Percentiles rank a stretch among this genome's conserved stretches.
Conservation (phyloP, 2,329 filamentous ascomycete genomes). For the Penicillium sp. region DNA sequence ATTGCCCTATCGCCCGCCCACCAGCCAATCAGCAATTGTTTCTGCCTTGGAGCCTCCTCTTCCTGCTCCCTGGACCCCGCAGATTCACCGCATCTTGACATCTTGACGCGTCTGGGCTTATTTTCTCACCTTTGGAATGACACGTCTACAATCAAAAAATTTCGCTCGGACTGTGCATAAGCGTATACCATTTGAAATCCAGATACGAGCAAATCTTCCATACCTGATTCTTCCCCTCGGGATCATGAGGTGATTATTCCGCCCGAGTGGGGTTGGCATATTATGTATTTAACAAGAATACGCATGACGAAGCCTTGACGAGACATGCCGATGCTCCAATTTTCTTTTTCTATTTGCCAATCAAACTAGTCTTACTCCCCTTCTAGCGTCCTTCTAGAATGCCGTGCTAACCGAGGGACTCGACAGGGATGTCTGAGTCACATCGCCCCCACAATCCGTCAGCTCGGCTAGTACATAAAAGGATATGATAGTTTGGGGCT, state of each 20-base stretch:
- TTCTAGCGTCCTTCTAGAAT: conserved; percentile 26
- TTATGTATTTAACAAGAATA: background rate
- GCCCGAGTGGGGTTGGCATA: conserved; percentile 1
- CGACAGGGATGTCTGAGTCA: background rate
- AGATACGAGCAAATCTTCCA: background rate
- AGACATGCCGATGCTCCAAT: background rate
- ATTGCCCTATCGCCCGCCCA: conserved; percentile 1
- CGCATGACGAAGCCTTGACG: conserved; percentile 1
- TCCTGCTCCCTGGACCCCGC: conserved; percentile 10
- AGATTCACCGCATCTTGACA: conserved; percentile 16
- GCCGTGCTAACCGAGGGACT: conserved; percentile 5
- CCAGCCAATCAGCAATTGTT: conserved; percentile 11
- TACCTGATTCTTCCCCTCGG: background rate
- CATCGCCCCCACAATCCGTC: conserved; percentile 2
- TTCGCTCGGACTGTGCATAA: background rate
- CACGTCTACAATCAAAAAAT: background rate
- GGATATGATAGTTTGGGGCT: background rate
- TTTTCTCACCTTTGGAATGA: background rate
- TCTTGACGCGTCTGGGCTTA: conserved; percentile 5
- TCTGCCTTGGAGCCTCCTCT: conserved; percentile 19
- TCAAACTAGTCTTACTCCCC: background rate
- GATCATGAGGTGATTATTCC: background rate
- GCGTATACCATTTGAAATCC: background rate
- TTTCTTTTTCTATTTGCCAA: conserved; percentile 2
- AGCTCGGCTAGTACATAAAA: conserved; percentile 5